A percentile compares a stretch with the other conserved stretches of the same genome.
phyloP scores from a whole-genome alignment of 768 basidiomycete species.

The Suillus subalutaceus region DNA sequence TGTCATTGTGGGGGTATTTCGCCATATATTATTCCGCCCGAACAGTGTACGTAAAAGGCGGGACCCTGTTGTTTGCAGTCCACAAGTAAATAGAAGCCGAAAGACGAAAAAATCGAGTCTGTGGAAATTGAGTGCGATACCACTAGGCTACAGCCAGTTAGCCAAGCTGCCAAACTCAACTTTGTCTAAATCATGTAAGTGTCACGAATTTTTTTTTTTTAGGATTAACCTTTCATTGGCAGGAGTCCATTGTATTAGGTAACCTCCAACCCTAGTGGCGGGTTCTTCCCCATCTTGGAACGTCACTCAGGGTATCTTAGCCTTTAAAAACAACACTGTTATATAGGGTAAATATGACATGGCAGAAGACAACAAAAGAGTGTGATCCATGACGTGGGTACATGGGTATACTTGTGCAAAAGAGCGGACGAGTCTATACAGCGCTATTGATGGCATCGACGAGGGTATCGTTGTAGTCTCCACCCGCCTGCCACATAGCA shows the following conservation, averaged over 20 bases:
- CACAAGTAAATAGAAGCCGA: no score
- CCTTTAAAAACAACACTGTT: conserved; percentile 13
- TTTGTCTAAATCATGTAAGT: not conserved
- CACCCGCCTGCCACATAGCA: conserved; percentile 68
- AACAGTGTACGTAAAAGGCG: no score
- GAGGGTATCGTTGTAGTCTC: conserved; percentile 58
- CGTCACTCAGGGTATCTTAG: not conserved
- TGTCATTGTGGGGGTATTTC: no score
- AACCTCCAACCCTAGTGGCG: not conserved
- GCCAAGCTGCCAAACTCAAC: not conserved
- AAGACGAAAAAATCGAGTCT: no score
- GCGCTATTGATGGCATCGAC: conserved; percentile 50
- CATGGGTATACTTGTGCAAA: not conserved
- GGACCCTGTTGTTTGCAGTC: no score
- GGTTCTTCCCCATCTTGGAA: not conserved
- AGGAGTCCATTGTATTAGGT: not conserved
- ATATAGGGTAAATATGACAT: not conserved
- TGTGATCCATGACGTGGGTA: not conserved
- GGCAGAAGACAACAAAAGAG: not conserved
- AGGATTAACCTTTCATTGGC: not conserved
- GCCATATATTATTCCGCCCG: no score
- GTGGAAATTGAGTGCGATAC: no score
- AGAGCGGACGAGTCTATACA: conserved; percentile 14
- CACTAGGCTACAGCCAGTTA: not conserved
- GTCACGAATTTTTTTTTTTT: not conserved